Percentiles rank a stretch among this genome's conserved stretches.
Evolutionary conservation across 2,329 filamentous ascomycete species (phyloP).

Genomic region (Allantophomopsis lycopodina): DNA sequence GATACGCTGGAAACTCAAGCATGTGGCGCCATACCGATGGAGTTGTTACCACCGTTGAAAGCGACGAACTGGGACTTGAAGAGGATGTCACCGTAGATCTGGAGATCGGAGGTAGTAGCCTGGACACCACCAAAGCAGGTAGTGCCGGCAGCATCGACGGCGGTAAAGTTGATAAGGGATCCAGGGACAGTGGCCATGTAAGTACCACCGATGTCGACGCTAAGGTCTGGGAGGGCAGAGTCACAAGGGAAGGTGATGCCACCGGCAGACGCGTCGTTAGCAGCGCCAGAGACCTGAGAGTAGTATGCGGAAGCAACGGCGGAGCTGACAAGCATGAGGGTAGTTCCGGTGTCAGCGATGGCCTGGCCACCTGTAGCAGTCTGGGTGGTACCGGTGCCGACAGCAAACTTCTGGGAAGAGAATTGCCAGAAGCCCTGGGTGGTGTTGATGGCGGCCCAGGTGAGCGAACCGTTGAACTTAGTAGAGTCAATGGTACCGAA

Average conservation of each 20-base stretch:
- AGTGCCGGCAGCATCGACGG: neutral
- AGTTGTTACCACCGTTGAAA: slow-evolving; percentile 41
- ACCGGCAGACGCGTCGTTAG: slow-evolving; percentile 18
- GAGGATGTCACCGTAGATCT: slow-evolving; percentile 47
- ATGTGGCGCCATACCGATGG: slow-evolving; percentile 32
- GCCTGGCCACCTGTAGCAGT: slow-evolving; percentile 38
- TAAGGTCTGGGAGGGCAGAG: slow-evolving; percentile 20
- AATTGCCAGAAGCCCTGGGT: slow-evolving; percentile 36
- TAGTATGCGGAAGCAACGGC: slow-evolving; percentile 25
- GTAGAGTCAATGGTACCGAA: slow-evolving; percentile 35
- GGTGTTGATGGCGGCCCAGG: slow-evolving; percentile 29
- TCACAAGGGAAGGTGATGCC: slow-evolving; percentile 24
- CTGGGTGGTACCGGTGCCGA: slow-evolving; percentile 26
- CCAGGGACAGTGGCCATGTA: neutral
- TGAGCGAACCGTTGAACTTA: slow-evolving; percentile 34
- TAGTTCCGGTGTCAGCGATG: slow-evolving; percentile 30
- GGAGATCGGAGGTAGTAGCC: slow-evolving; percentile 3
- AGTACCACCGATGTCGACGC: slow-evolving; percentile 19
- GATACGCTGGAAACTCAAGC: neutral
- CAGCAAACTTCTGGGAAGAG: slow-evolving; percentile 25
- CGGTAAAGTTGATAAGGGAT: neutral
- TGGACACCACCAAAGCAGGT: slow-evolving; percentile 38
- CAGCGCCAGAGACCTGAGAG: slow-evolving; percentile 20
- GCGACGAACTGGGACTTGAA: slow-evolving; percentile 48
- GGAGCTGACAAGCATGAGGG: slow-evolving; percentile 23